phyloP scores from a whole-genome alignment of 2,329 filamentous ascomycete genomes.

The Ambrosiella xylebori region DNA sequence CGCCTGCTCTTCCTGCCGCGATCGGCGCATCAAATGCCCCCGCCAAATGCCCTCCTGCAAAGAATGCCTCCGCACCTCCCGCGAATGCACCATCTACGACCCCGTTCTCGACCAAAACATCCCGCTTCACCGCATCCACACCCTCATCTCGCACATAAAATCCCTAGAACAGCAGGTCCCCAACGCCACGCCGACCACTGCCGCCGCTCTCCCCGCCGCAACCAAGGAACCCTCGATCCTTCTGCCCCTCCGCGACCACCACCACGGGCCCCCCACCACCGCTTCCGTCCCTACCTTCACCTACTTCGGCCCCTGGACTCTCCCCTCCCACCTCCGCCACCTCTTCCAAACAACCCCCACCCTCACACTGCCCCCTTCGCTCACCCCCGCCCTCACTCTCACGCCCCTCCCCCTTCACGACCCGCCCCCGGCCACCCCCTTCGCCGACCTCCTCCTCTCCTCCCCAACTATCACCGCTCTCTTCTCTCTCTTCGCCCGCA shows the following conservation, averaged over 20 bases:
- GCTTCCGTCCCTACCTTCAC: background rate
- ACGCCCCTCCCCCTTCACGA: background rate
- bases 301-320: slow-evolving; percentile 6
- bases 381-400: background rate
- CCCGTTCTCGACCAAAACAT: slow-evolving; percentile 5
- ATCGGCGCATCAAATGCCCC: slow-evolving; percentile 13
- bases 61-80: slow-evolving; percentile 1
- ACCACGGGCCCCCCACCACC: background rate
- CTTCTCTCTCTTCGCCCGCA: slow-evolving; percentile 1
- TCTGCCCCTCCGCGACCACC: background rate
- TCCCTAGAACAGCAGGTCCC: background rate
- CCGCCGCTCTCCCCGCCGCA: background rate
- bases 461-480: background rate
- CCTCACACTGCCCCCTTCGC: background rate
- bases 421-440: background rate
- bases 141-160: background rate
- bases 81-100: slow-evolving; percentile 7
- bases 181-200: background rate
- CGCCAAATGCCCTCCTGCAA: slow-evolving; percentile 12
- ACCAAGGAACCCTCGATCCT: background rate
- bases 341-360: background rate
- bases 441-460: background rate
- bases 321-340: background rate
- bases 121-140: background rate
- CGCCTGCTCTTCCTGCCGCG: slow-evolving; percentile 13